Evolutionary conservation across 257 asterid species (phyloP).

Genomic region (Solanum arcanum): DNA sequence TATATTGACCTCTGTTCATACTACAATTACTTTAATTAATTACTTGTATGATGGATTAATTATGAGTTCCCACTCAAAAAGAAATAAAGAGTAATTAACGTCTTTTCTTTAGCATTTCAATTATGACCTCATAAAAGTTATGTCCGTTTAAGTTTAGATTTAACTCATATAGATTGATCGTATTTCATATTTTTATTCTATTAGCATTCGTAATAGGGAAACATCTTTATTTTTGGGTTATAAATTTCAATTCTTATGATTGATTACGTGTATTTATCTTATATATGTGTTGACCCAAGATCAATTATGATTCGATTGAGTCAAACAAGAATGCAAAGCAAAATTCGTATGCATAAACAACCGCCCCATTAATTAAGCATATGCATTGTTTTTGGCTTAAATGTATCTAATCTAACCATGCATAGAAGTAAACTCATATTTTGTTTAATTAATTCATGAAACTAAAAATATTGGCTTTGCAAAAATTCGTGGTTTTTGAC

Average conservation of each 20-base stretch:
- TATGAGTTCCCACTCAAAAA: neutral
- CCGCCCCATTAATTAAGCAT: neutral
- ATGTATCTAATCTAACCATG: neutral
- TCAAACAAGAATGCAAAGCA: neutral
- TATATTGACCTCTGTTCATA: neutral
- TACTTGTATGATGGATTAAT: neutral
- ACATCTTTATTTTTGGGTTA: neutral
- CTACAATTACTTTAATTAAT: neutral
- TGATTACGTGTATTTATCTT: neutral
- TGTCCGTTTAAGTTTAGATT: neutral
- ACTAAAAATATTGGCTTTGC: neutral
- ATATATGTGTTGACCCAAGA: neutral
- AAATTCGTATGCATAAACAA: neutral
- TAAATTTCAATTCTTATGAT: neutral
- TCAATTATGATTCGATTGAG: neutral
- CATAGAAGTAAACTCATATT: neutral
- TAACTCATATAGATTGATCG: neutral
- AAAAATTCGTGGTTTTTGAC: neutral
- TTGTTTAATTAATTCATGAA: neutral
- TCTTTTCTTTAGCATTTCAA: neutral
- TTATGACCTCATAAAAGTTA: neutral
- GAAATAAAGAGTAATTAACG: neutral
- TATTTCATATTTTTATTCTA: neutral
- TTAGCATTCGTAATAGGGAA: neutral
- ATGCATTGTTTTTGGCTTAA: neutral